These are phyloP conservation scores for Neonectria ditissima DNA, from an alignment of 2,329 filamentous ascomycete species.

Conservation along the genomic window DNA sequence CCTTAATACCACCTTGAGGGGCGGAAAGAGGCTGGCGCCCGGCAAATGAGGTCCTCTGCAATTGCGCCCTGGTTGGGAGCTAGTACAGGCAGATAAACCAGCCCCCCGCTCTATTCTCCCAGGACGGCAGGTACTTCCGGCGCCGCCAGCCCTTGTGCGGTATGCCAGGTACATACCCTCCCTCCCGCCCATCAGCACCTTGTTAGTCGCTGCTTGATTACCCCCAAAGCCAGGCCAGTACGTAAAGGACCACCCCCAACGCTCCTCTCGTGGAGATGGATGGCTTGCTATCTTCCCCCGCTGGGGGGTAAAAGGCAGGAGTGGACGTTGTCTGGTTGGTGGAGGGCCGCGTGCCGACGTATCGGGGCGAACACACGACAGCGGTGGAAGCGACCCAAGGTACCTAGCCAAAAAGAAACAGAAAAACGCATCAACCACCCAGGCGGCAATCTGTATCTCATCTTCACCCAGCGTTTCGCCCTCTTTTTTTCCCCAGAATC, in stretches of 20 bases:
- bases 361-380: not conserved
- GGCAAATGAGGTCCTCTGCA: not conserved
- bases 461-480: slow-evolving; percentile 11
- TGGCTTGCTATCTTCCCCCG: slow-evolving; percentile 21
- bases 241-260: slow-evolving; percentile 8
- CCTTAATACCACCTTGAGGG: slow-evolving; percentile 21
- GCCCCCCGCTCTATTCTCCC: slow-evolving; percentile 2
- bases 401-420: no score
- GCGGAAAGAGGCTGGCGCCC: slow-evolving; percentile 1
- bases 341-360: not conserved
- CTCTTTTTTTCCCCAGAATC: slow-evolving; percentile 18
- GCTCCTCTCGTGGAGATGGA: not conserved
- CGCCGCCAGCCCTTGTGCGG: not conserved
- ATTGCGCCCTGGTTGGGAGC: not conserved
- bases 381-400: no score
- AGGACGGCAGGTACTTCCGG: slow-evolving; percentile 11
- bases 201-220: no score
- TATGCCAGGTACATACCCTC: slow-evolving; percentile 1
- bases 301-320: slow-evolving; percentile 27
- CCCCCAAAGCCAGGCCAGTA: not conserved
- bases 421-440: no score
- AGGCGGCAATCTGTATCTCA: slow-evolving; percentile 1
- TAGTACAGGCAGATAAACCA: not conserved
- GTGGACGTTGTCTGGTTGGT: not conserved
- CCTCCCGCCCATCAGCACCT: no score